Base-by-base conservation (phyloP, 495 filamentous ascomycete species). In the Penicillium daleae region DNA sequence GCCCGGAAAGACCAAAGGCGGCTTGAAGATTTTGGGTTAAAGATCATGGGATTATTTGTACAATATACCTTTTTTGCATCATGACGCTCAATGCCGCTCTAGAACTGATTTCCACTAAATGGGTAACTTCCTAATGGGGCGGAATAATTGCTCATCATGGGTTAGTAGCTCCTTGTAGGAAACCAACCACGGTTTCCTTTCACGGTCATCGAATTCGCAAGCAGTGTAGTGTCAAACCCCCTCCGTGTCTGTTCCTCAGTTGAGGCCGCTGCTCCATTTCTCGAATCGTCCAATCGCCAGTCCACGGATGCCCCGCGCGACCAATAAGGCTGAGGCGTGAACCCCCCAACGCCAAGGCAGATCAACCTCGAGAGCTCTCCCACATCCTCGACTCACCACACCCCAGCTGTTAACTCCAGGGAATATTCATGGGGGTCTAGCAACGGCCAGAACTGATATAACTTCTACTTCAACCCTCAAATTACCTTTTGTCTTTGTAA, bases 1-100 rank as follows among this genome's bases (percentile, higher is more conserved):
- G 57, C 85, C 86, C 1, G 83, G 84, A 52, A 93, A 93, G 81
- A 93, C 89, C 1, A 91, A 91, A 77, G 88, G 88, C 8, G 92
- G 92, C 4, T 67, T 93, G 70, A 90, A 84, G 73, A 78, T 96
- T 59, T 72, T 96, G 40, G 92, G 92, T 62, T 96, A 78, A 86
- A 2, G 29, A 17, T 32, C 42, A 46, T 46, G 21, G 24, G 8
- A 22, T 22, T 9, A 1, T 22, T 19, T 46, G 12, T 8, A 10
- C n/a, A 50, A 29, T 17, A 50, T 15, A 50, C 6, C 0, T 3
- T 26, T 50, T 29, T 9, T 6, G 26, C 13, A 13, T 12, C 44
- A 48, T 13, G 21, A 26, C 26, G 26, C 12, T 46, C 21, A 17
- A 32, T 48, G 6, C 26, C 12, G 42, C 29, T 8, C 27, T 29